These are phyloP conservation scores for Mucor ambiguus DNA, from an alignment of 371 early-diverging fungal genomes.

Conservation along the genomic window DNA sequence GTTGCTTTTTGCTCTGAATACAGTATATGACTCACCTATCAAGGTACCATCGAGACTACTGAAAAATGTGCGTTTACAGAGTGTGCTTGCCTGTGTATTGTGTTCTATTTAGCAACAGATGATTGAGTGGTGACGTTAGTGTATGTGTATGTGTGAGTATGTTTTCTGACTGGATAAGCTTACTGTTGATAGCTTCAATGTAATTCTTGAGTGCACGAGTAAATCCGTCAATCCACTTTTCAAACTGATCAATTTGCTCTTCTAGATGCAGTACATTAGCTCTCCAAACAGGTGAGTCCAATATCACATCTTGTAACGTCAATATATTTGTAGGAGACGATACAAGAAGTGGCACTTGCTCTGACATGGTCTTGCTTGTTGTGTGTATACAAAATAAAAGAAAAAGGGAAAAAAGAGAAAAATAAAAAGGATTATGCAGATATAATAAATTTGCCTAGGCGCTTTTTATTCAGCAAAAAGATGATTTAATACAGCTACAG, in stretches of 20 bases:
- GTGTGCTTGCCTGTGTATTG: slow-evolving; percentile 35
- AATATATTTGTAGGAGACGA: slow-evolving; percentile 30
- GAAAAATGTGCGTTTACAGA: slow-evolving; percentile 38
- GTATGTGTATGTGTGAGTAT: not conserved
- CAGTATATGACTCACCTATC: slow-evolving; percentile 30
- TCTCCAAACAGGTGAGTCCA: slow-evolving; percentile 71
- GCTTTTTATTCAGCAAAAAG: not conserved
- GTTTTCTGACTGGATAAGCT: not conserved
- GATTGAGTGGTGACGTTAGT: not conserved
- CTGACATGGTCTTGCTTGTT: not conserved
- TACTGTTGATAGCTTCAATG: slow-evolving; percentile 50
- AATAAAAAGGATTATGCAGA: not conserved
- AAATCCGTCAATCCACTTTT: slow-evolving; percentile 64
- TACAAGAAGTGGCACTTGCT: slow-evolving; percentile 6
- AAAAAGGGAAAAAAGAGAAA: not conserved
- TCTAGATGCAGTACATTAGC: slow-evolving; percentile 64
- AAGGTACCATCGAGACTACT: slow-evolving; percentile 37
- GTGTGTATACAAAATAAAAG: no score
- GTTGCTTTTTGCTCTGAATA: no score
- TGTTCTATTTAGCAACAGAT: slow-evolving; percentile 25
- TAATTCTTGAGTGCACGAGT: slow-evolving; percentile 43
- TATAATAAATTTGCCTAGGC: not conserved
- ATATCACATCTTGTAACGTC: slow-evolving; percentile 51
- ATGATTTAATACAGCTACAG: no score
- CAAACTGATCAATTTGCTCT: slow-evolving; percentile 69